phyloP scores from a whole-genome alignment of 805 yeast genomes.

The Saturnispora hagleri region DNA sequence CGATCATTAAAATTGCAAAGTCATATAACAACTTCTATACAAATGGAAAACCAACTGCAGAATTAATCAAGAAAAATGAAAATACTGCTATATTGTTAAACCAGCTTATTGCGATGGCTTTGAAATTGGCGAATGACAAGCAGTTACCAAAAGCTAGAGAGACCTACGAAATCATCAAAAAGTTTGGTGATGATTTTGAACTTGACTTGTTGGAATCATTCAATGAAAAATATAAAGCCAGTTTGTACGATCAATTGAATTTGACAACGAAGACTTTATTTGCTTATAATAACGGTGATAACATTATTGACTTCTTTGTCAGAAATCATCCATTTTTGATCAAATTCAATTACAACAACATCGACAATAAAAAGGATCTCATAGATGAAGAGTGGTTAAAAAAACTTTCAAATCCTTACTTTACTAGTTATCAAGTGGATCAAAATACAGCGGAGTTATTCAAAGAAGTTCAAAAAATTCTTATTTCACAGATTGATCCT shows the following conservation, averaged over 20 bases:
- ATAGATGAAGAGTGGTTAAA: constrained; percentile 39
- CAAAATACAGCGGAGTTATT: constrained; percentile 43
- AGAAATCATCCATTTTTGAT: constrained; percentile 65
- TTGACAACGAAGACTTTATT: constrained; percentile 66
- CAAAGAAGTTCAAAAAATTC: constrained; percentile 46
- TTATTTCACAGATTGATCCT: constrained; percentile 63
- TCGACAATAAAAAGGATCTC: constrained; percentile 15
- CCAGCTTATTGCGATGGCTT: constrained; percentile 54
- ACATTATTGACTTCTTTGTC: constrained; percentile 75
- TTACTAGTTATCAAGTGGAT: constrained; percentile 40
- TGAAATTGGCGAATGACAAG: constrained; percentile 50
- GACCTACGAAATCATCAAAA: constrained; percentile 43
- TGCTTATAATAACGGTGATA: constrained; percentile 76
- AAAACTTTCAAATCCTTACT: constrained; percentile 49
- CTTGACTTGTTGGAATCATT: constrained; percentile 58
- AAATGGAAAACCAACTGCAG: constrained; percentile 40
- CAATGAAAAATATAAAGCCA: constrained; percentile 61
- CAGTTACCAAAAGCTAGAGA: constrained; percentile 30
- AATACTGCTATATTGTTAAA: constrained; percentile 59
- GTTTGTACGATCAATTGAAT: constrained; percentile 62
- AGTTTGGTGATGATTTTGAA: constrained; percentile 73
- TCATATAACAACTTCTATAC: constrained; percentile 71
- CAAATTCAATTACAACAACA: constrained; percentile 13
- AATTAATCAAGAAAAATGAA: constrained; percentile 35
- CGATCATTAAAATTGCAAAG: constrained; percentile 62